Evolutionary conservation across 257 asterid genomes (phyloP), one percentile per base, ranked within the genome.

Genomic region (Rehmannia glutinosa): DNA sequence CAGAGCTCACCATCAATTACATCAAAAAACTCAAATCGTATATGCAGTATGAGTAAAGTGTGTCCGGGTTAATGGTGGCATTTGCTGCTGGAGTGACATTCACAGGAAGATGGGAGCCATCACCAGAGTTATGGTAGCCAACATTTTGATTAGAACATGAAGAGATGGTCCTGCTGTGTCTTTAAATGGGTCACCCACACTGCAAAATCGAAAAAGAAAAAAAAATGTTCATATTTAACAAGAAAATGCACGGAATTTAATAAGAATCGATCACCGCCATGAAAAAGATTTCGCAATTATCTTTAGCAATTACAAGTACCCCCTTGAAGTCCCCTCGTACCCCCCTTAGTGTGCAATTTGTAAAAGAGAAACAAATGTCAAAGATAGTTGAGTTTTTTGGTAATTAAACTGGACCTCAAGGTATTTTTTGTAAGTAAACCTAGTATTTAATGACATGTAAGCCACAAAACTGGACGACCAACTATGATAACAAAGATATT

Each of bases 91-190:
- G 30, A 52, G 64, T 11, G 2, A 56, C 53, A 60, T 39, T 88
- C 86, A 94, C 74, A 94, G 88, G 80, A 91, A 94, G 23, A 94
- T 46, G 2, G 99, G 99, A 64, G 99, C 99, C 99, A 94, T 94
- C 42, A 94, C 99, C 23, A 93, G 97, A 54, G 99, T 93, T 27
- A 94, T 94, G 6, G 99, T 94, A 36, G 99, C 97, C 77, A 94
- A 86, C 99, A 94, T 86, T 73, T 94, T 94, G 67, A 94, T 94
- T 25, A 94, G 96, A 23, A 94, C 99, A 62, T 94, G 99, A 62
- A 94, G 70, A 15, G 99, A 94, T 59, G 99, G 99, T 24, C 99
- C 99, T 1, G 99, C 99, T 9, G 99, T 94, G 82, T 94, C 99
- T 68, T 94, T 94, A 77, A 94, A 94, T 35, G 99, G 99, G 49